Conservation (phyloP, 164 flowering plant genomes). For the Platanus orientalis region DNA sequence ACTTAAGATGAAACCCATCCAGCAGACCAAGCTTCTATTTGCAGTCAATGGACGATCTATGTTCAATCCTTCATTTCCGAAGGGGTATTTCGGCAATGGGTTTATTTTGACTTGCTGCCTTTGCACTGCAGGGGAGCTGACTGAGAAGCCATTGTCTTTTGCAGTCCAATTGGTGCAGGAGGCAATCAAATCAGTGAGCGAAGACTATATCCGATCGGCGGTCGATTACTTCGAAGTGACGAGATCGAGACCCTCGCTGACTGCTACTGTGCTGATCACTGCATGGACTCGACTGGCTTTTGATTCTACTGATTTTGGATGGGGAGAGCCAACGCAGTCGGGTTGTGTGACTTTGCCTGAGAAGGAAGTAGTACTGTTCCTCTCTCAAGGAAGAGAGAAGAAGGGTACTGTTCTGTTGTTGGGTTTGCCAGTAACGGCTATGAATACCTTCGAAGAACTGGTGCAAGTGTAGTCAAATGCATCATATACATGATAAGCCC, state of each 20-base stretch:
- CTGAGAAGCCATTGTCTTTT: neutral
- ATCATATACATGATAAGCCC: too few species aligned
- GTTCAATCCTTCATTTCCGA: neutral
- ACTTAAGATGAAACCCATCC: neutral
- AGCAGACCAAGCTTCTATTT: neutral
- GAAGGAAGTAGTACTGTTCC: slow-evolving; percentile 7
- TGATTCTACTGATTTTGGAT: slow-evolving; percentile 21
- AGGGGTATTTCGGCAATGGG: neutral
- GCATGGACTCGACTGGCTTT: slow-evolving; percentile 25
- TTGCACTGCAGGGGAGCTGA: neutral
- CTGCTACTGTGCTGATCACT: slow-evolving; percentile 19
- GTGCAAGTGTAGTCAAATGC: too few species aligned
- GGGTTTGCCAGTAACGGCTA: slow-evolving; percentile 21
- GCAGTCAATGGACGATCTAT: neutral
- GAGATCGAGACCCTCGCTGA: slow-evolving; percentile 13
- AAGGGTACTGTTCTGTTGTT: slow-evolving; percentile 11
- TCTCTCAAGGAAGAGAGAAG: slow-evolving; percentile 9
- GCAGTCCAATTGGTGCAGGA: too few species aligned
- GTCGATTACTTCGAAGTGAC: slow-evolving; percentile 20
- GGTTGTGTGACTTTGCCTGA: slow-evolving; percentile 13
- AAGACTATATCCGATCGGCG: slow-evolving; percentile 23
- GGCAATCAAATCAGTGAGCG: too few species aligned
- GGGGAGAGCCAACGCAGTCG: slow-evolving; percentile 20
- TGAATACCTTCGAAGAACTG: slow-evolving; percentile 8
- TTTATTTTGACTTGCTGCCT: neutral